Evolutionary conservation across 1,284 basidiomycete species (phyloP).

Genomic region (Rhizopogon hawkerae): DNA sequence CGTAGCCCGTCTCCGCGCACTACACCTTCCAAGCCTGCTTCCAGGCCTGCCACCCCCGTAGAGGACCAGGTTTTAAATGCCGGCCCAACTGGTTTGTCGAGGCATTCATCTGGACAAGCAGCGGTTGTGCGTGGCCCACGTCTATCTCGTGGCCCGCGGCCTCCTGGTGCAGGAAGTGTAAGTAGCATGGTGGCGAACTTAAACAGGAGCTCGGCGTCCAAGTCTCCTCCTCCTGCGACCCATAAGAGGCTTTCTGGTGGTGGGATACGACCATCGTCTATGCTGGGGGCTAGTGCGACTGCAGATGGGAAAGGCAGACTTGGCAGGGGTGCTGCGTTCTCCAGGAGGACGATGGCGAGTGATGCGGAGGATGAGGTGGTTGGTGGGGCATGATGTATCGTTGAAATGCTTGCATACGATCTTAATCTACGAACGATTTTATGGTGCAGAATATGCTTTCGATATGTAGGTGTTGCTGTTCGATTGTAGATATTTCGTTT

Average conservation of each 20-base stretch:
- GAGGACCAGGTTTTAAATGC: slow-evolving; percentile 28
- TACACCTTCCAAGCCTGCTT: not conserved
- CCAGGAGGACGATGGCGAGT: slow-evolving; percentile 69
- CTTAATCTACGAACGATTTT: not conserved
- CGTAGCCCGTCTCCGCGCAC: slow-evolving; percentile 40
- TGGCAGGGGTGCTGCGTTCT: slow-evolving; percentile 46
- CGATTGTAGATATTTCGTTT: not conserved
- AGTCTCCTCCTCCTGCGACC: slow-evolving; percentile 34
- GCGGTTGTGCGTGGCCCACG: slow-evolving; percentile 46
- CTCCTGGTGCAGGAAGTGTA: slow-evolving; percentile 36
- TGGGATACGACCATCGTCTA: slow-evolving; percentile 29
- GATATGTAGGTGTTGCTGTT: not conserved
- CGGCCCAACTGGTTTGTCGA: slow-evolving; percentile 29
- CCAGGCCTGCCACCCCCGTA: slow-evolving; percentile 25
- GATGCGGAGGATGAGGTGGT: slow-evolving; percentile 72
- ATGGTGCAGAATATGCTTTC: not conserved
- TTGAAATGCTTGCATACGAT: not conserved
- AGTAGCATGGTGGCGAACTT: slow-evolving; percentile 48
- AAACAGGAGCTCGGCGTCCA: slow-evolving; percentile 37
- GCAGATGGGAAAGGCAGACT: slow-evolving; percentile 29
- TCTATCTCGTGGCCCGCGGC: slow-evolving; percentile 37
- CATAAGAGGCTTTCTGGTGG: slow-evolving; percentile 36
- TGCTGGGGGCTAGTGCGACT: slow-evolving; percentile 18
- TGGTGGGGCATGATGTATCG: slow-evolving; percentile 18
- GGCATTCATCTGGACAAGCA: slow-evolving; percentile 38